Evolutionary conservation across 345 rosid species (phyloP).

Genomic region (Streptanthus diversifolius): DNA sequence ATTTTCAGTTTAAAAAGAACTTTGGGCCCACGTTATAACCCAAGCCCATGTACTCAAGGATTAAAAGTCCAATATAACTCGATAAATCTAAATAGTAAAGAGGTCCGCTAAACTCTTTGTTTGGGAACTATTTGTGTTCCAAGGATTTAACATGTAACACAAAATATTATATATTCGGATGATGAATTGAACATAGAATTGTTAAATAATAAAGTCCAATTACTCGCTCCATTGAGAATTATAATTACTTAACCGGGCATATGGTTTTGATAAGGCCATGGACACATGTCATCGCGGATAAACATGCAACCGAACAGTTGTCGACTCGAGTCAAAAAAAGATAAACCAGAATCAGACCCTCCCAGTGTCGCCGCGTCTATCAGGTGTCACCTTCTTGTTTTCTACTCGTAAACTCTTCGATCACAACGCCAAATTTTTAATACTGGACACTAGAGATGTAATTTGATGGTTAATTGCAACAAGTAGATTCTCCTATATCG

Average conservation of each 20-base stretch:
- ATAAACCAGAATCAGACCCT: neutral
- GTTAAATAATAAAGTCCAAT: neutral
- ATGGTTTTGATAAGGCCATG: neutral
- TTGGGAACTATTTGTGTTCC: neutral
- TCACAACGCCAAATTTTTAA: neutral
- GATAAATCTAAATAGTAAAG: neutral
- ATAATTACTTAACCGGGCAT: neutral
- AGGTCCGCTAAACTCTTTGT: neutral
- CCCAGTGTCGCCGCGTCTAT: constrained; percentile 31
- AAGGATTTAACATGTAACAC: neutral
- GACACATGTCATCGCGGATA: constrained; percentile 16
- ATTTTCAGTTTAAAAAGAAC: neutral
- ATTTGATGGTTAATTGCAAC: neutral
- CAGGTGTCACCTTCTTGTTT: constrained; percentile 3
- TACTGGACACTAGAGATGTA: neutral
- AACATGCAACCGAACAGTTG: constrained; percentile 38
- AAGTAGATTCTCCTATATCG: neutral
- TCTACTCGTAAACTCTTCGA: neutral
- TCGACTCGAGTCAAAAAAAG: constrained; percentile 11
- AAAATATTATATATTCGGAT: neutral
- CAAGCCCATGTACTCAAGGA: neutral
- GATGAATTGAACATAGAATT: too few relatives aligned
- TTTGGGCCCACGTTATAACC: constrained; percentile 21
- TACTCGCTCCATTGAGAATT: neutral
- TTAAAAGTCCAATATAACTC: neutral